Conservation (phyloP, 257 asterid species). For the Petrea volubilis region DNA sequence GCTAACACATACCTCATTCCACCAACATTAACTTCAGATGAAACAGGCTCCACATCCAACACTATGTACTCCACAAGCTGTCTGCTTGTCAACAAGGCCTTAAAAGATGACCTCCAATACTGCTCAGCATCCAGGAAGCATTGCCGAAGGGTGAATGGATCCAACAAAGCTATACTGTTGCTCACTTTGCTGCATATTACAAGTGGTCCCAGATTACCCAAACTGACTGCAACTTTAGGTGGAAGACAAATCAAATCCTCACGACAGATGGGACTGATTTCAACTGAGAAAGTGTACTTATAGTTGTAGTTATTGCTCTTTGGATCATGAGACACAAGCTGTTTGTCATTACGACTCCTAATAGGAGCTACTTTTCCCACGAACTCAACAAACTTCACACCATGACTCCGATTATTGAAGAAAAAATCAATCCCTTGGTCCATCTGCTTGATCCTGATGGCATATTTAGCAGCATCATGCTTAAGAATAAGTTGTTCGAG, state of each 20-base stretch:
- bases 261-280: constrained; percentile 52
- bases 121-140: constrained; percentile 48
- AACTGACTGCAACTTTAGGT: constrained; percentile 35
- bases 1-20: constrained; percentile 41
- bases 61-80: constrained; percentile 57
- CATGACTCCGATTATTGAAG: constrained; percentile 49
- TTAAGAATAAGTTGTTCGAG: constrained; percentile 63
- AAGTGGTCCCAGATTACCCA: constrained; percentile 55
- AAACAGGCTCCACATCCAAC: constrained; percentile 41
- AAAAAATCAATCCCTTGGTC: constrained; percentile 57
- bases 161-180: constrained; percentile 43
- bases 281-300: constrained; percentile 52
- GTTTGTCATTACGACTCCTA: constrained; percentile 40
- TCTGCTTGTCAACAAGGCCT: constrained; percentile 46
- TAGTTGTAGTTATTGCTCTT: constrained; percentile 48
- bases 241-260: constrained; percentile 63
- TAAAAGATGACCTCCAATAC: constrained; percentile 50
- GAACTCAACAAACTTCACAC: constrained; percentile 46
- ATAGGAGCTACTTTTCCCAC: constrained; percentile 45
- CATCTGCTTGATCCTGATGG: constrained; percentile 54
- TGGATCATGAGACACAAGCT: constrained; percentile 52
- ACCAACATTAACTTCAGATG: constrained; percentile 40
- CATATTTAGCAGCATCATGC: constrained; percentile 53
- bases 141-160: constrained; percentile 46
- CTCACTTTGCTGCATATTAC: constrained; percentile 52